A percentile compares a stretch with the other conserved stretches of the same genome.
Evolutionary conservation across 495 filamentous ascomycete species (phyloP).

Genomic region (Penicillium paradoxum): DNA sequence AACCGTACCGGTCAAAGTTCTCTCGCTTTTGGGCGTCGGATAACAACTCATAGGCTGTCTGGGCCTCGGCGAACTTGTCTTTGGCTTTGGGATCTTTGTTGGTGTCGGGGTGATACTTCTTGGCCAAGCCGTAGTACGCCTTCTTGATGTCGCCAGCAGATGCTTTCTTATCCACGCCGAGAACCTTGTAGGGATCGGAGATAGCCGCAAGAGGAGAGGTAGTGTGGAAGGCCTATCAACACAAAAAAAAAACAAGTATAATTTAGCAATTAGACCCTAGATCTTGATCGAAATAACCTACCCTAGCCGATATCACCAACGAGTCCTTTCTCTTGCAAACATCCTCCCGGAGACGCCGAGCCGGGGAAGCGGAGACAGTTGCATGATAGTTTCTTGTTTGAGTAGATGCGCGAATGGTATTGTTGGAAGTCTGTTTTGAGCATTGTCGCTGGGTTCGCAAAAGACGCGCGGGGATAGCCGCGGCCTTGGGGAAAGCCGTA

Average conservation of each 20-base stretch:
- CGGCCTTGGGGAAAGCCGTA: constrained; percentile 43
- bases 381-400: constrained; percentile 31
- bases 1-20: constrained; percentile 84
- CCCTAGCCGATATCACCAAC: constrained; percentile 21
- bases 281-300: constrained; percentile 19
- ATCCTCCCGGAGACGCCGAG: constrained; percentile 21
- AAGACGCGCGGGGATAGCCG: constrained; percentile 42
- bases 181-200: constrained; percentile 77
- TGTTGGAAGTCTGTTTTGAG: constrained; percentile 27
- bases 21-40: constrained; percentile 88
- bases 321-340: constrained; percentile 21
- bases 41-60: constrained; percentile 86
- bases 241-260: neutral
- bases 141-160: constrained; percentile 92
- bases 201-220: constrained; percentile 57
- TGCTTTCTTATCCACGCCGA: constrained; percentile 78
- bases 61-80: constrained; percentile 88
- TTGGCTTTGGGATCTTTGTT: constrained; percentile 91
- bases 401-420: constrained; percentile 16
- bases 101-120: constrained; percentile 96
- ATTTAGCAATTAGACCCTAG: neutral
- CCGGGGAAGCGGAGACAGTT: constrained; percentile 16
- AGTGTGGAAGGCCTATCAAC: constrained; percentile 67
- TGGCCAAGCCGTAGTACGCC: constrained; percentile 96
- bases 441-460: constrained; percentile 38